phyloP scores from a whole-genome alignment of 352 stramenopile species.

The Thraustochytrium aureum region DNA sequence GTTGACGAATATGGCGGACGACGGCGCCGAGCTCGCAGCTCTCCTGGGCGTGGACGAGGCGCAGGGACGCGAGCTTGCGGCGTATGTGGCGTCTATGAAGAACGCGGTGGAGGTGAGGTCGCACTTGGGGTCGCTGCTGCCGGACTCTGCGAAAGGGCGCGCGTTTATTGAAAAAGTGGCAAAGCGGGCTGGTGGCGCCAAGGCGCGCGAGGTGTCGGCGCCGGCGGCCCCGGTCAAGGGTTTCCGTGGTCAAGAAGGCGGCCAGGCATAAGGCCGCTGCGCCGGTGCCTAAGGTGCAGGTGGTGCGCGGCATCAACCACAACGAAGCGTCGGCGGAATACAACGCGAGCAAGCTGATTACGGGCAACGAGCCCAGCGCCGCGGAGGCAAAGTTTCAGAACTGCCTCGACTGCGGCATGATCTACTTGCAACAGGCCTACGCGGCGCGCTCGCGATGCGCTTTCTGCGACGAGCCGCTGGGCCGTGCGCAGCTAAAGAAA shows the following conservation, averaged over 20 bases:
- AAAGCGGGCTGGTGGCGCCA: background rate
- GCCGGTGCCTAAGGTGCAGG: too few relatives aligned
- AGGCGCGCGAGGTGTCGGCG: background rate
- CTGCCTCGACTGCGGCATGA: conserved; percentile 51
- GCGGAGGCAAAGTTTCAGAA: conserved; percentile 8
- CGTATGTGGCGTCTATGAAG: too few relatives aligned
- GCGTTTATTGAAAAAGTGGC: background rate
- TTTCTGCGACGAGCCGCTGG: conserved; percentile 33
- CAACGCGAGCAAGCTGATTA: conserved; percentile 37
- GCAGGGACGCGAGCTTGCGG: too few relatives aligned
- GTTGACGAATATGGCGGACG: too few relatives aligned
- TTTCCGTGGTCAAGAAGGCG: background rate
- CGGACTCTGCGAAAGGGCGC: conserved; percentile 6
- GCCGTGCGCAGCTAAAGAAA: conserved; percentile 7
- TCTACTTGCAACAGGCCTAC: conserved; percentile 34
- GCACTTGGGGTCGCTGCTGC: conserved; percentile 34
- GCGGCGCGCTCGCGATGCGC: conserved; percentile 7
- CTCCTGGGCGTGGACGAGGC: too few relatives aligned
- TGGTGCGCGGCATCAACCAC: too few relatives aligned
- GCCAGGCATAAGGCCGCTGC: background rate
- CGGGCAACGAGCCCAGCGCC: conserved; percentile 11
- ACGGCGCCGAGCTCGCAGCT: too few relatives aligned
- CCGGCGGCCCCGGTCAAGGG: too few relatives aligned
- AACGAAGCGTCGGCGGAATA: too few relatives aligned
- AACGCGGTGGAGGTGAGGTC: too few relatives aligned